Evolutionary conservation across 2,329 filamentous ascomycete genomes (phyloP).

Genomic region (Colletotrichum scovillei): DNA sequence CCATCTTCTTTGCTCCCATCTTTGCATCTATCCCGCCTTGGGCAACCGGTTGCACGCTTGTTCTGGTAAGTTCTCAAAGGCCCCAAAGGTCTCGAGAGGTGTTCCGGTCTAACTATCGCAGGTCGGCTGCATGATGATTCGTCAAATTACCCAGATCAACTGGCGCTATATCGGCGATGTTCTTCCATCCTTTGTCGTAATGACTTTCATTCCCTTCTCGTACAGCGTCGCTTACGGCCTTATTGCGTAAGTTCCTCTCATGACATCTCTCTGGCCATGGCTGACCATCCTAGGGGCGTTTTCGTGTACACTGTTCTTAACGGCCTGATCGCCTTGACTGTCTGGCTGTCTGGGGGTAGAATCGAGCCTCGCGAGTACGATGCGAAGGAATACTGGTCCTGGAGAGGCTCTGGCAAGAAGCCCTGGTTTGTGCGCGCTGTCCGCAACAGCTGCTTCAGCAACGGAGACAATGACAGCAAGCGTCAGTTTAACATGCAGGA

Average conservation of each 20-base stretch:
- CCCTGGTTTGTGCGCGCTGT: slow-evolving; percentile 60
- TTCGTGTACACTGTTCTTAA: slow-evolving; percentile 65
- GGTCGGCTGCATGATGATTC: slow-evolving; percentile 83
- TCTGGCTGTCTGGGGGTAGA: slow-evolving; percentile 54
- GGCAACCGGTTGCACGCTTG: slow-evolving; percentile 80
- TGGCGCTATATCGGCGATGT: slow-evolving; percentile 83
- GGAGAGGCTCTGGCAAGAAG: slow-evolving; percentile 59
- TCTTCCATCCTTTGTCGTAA: slow-evolving; percentile 79
- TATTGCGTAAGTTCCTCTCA: slow-evolving; percentile 66
- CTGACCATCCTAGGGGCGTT: slow-evolving; percentile 55
- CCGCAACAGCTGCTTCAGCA: slow-evolving; percentile 40
- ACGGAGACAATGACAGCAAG: slow-evolving; percentile 41
- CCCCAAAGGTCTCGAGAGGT: neutral
- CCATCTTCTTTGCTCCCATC: slow-evolving; percentile 81
- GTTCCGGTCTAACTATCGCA: slow-evolving; percentile 39
- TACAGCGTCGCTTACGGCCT: slow-evolving; percentile 84
- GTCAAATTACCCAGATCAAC: slow-evolving; percentile 79
- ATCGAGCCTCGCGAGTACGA: slow-evolving; percentile 64
- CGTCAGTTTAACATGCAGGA: slow-evolving; percentile 35
- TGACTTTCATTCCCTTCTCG: slow-evolving; percentile 81
- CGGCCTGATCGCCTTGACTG: slow-evolving; percentile 56
- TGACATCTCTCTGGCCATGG: neutral
- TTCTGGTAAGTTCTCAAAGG: slow-evolving; percentile 62
- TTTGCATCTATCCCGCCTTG: slow-evolving; percentile 82
- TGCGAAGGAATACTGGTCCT: slow-evolving; percentile 67